Base-by-base conservation (phyloP, 768 basidiomycete species). In the Hygrophoropsis aurantiaca region DNA sequence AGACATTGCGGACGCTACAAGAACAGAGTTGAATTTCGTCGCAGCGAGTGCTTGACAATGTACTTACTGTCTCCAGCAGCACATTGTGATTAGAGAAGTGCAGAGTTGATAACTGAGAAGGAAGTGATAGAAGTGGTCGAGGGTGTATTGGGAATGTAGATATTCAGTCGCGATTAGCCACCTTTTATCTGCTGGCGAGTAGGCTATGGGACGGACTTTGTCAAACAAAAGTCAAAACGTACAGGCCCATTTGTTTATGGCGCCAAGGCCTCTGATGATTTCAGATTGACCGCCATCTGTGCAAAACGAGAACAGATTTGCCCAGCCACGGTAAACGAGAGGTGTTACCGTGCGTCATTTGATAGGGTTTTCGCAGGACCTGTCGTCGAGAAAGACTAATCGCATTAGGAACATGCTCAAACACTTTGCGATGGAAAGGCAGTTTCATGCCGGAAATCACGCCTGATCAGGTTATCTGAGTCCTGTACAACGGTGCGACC, bases 51-150 rank as follows among this genome's bases (percentile, higher is more conserved):
- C 16, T 20, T 5, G 8, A 6, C 13, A 15, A 6, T 46, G 18
- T 4, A 72, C 77, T 63, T 56, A 82, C 80, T 74, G 78, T 67
- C 80, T 77, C 58, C 66, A 72, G 57, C 68, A 70, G 63, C 80
- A 82, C 80, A 82, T 81, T 13, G 26, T 63, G 42, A 42, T 38
- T 32, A 30, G 10, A 49, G 25, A 11, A 11, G 37, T 21, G 42
- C 37, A 47, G 37, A 27, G 26, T 23, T 27, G n/a, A n/a, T 8
- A 39, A 45, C 47, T 32, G 44, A 50, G 45, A 36, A 45, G 40
- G 49, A 21, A 48, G 41, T n/a, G 46, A 40, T 46, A 45, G 44
- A 47, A 33, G 36, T 9, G 40, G 23, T 45, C 20, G 36, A 30
- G 47, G 35, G 44, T 45, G 25, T 25, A 38, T 42, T 37, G 44